Evolutionary conservation across 2,329 filamentous ascomycete species (phyloP), one percentile per base, ranked within the genome.

Genomic region (Diaporthe sp.): DNA sequence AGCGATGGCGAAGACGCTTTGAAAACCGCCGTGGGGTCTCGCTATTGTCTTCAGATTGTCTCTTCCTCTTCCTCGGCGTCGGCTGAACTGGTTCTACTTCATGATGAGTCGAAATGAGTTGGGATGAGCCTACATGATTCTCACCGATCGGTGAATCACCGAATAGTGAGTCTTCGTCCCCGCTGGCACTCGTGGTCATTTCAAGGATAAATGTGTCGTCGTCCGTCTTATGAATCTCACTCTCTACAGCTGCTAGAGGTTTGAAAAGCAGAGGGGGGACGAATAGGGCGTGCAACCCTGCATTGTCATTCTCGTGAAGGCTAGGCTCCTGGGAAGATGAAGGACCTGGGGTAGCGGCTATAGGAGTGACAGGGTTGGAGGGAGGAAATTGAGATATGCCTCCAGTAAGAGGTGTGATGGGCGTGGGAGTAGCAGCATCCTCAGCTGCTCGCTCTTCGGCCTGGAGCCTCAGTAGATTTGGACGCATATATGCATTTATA

Each of bases 401-500:
- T 53, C 49, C 25, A 22, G 37, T 28, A 31, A 28, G n/a, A 28
- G 37, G 60, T 63, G 13, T 31, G n/a, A 44, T 25, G 15, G 42
- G 12, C 12, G 25, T 49, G 7, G 61, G 44, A 28, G 6, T 31
- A 22, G 25, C 25, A 31, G 47, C 20, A 37, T 68, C 2, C 13
- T 68, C 63, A 22, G 44, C 63, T 17, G 39, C 63, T 3, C 47
- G 20, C 12, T 68, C 28, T 20, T 49, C 31, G 22, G 22, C 42
- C 25, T 68, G 44, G 4, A 53, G 47, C 15, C 39, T 25, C 7
- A 68, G n/a, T 0, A 68, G 63, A 15, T 10, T 25, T 17, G 28
- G 44, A 13, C 63, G 44, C 28, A 68, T 25, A 6, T 68, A 68
- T 3, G 63, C 63, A 15, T 51, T 68, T 15, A 68, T 68, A 4